A percentile compares a stretch with the other conserved stretches of the same genome.
Conservation (phyloP, 2,329 filamentous ascomycete genomes). For the Aschersonia sp. region DNA sequence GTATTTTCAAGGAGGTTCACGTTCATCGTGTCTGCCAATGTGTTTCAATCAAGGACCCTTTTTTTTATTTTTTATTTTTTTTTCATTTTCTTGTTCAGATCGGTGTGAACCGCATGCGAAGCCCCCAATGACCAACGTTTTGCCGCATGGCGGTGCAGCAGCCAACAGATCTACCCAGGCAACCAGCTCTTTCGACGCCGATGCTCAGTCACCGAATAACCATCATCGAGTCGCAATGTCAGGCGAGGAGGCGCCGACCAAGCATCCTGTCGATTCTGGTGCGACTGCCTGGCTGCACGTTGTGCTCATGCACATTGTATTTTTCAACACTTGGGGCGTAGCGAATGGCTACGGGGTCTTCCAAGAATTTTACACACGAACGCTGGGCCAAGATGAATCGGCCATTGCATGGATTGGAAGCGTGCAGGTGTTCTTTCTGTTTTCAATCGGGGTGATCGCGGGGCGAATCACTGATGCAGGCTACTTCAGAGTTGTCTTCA, state of each 20-base stretch:
- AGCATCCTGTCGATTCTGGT: slow-evolving; percentile 14
- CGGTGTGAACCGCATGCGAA: too few species aligned
- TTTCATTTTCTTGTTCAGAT: too few species aligned
- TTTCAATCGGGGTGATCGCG: slow-evolving; percentile 30
- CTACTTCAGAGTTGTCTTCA: slow-evolving; percentile 25
- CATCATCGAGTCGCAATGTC: too few species aligned
- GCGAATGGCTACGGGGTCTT: slow-evolving; percentile 37
- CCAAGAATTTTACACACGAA: slow-evolving; percentile 31
- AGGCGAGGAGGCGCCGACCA: not conserved
- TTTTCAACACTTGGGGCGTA: slow-evolving; percentile 27
- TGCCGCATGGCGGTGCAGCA: too few species aligned
- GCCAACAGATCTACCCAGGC: too few species aligned
- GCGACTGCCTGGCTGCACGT: slow-evolving; percentile 22
- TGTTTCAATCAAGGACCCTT: too few species aligned
- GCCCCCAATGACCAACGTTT: too few species aligned
- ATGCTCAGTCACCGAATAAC: too few species aligned
- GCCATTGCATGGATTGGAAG: slow-evolving; percentile 32
- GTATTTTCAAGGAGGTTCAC: too few species aligned
- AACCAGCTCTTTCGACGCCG: too few species aligned
- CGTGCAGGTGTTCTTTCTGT: slow-evolving; percentile 34
- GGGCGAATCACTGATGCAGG: slow-evolving; percentile 37
- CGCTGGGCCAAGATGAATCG: slow-evolving; percentile 17
- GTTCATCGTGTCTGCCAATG: too few species aligned
- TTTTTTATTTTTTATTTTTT: too few species aligned
- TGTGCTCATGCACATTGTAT: slow-evolving; percentile 19